Evolutionary conservation across 2,329 filamentous ascomycete genomes (phyloP), one percentile per base, ranked within the genome.

Genomic region (Microascus cirrosus): DNA sequence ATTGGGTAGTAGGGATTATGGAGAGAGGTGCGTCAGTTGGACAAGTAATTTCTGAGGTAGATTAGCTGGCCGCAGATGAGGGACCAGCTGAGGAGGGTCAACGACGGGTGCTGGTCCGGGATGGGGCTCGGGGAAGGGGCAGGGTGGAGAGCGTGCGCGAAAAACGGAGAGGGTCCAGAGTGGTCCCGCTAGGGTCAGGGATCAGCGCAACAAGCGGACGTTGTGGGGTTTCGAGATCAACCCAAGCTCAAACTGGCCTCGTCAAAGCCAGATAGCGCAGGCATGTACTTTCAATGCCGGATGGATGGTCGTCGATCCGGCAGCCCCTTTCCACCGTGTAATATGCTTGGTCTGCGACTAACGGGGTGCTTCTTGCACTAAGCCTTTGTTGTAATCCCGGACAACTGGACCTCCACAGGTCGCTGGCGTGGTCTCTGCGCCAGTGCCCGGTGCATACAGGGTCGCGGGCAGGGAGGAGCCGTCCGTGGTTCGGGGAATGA

Each of bases 51-150:
- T 55, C 28, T 50, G 54, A 56, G 54, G 54, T 56, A 48, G 45
- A 50, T 45, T 50, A 35, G 32, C 25, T 56, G 54, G 54, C 48
- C 54, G 34, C 54, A 18, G 54, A 56, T 50, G 22, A 25, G 42
- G 54, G 54, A 56, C 54, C 54, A 56, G 54, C 54, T 56, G 42
- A 56, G 54, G 28, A 24, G 22, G 54, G 39, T 28, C 18, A 42
- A 56, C 15, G 54, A 35, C 54, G 54, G 39, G 54, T 20, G 42
- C 25, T 50, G 54, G 54, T 24, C 35, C 54, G 36, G 54, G 54
- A 48, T 48, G 42, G 13, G 15, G 20, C 42, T 48, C 8, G 42
- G 42, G 42, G 12, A 42, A 13, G 36, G n/a, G 42, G 42, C 8
- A 48, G 42, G n/a, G 42, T 48, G 42, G 42, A 48, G 42, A 10